Percentiles rank a stretch among this genome's conserved stretches.
Evolutionary conservation across 2,329 filamentous ascomycete genomes (phyloP).

Genomic region (Camillea tinctor): DNA sequence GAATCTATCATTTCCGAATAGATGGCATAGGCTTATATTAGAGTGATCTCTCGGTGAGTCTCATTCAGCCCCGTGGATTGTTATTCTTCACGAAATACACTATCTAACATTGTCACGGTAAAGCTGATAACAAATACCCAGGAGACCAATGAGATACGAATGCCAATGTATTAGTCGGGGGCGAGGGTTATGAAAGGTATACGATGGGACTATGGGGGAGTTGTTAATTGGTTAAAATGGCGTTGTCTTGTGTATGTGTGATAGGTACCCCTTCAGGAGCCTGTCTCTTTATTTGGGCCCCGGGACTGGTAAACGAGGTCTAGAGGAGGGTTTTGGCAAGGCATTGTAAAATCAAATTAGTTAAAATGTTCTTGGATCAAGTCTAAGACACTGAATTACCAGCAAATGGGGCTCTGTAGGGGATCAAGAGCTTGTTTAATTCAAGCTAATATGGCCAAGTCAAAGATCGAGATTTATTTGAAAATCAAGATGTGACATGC

Average conservation of each 20-base stretch:
- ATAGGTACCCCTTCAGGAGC: not conserved
- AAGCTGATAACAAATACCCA: not conserved
- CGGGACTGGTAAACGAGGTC: not conserved
- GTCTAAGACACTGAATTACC: not conserved
- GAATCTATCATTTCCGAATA: not conserved
- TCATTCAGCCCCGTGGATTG: not conserved
- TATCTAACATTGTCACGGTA: not conserved
- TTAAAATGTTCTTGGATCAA: not conserved
- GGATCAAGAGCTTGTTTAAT: not conserved
- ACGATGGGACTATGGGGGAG: not conserved
- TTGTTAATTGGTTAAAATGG: not conserved
- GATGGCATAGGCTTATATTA: not conserved
- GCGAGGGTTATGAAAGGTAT: not conserved
- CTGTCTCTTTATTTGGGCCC: not conserved
- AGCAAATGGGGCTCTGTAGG: not conserved
- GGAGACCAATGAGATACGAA: not conserved
- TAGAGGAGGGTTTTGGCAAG: not conserved
- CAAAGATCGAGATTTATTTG: not conserved
- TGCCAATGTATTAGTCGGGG: not conserved
- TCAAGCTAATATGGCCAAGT: not conserved
- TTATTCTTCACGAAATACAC: not conserved
- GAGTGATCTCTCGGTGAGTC: not conserved
- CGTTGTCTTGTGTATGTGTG: not conserved
- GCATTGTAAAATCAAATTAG: not conserved
- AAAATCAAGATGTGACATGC: not conserved